Evolutionary conservation across 202 grass and related monocot genomes (phyloP).

Genomic region (Panicum virgatum): DNA sequence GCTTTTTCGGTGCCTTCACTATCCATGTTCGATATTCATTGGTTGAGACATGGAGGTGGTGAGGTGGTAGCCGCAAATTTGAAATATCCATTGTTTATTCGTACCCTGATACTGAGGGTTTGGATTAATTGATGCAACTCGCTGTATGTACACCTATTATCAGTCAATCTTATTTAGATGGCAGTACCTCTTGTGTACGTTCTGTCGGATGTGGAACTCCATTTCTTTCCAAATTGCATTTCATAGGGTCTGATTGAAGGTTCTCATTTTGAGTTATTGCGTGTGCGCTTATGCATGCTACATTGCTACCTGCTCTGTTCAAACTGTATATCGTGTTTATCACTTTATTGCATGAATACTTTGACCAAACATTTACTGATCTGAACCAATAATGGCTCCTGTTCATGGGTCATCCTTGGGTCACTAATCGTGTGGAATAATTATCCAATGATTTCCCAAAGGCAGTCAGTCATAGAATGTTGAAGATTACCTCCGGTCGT

Average conservation of each 20-base stretch:
- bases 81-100: not conserved
- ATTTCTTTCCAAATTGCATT: not conserved
- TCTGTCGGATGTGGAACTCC: not conserved
- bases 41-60: not conserved
- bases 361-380: no score
- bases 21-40: not conserved
- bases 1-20: not conserved
- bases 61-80: not conserved
- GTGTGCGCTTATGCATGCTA: not conserved
- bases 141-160: not conserved
- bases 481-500: not conserved
- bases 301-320: not conserved
- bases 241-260: not conserved
- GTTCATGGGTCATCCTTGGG: not conserved
- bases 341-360: no score
- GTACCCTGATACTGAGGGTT: not conserved
- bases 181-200: not conserved
- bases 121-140: not conserved
- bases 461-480: not conserved
- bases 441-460: not conserved
- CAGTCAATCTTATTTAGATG: no score
- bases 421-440: not conserved
- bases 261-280: not conserved
- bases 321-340: not conserved
- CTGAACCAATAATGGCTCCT: no score